Evolutionary conservation across 2,329 filamentous ascomycete genomes (phyloP), one percentile per base, ranked within the genome.

Genomic region (Biscogniauxia mediterranea): DNA sequence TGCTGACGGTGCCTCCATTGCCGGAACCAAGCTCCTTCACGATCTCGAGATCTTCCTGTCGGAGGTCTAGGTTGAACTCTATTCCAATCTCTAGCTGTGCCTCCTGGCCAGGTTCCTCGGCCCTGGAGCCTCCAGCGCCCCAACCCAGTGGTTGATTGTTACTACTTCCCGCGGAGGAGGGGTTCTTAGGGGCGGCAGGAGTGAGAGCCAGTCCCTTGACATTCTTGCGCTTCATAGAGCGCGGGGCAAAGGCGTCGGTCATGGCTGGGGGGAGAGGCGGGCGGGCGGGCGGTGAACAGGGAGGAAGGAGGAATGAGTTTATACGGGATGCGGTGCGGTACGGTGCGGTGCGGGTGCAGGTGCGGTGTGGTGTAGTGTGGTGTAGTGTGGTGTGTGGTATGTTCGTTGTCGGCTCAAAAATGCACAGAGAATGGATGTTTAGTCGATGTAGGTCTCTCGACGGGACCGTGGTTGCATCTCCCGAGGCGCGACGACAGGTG

Each of bases 211-310:
- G 89, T 46, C 93, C 94, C 81, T 98, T 98, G 78, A 96, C 90
- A 76, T 99, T 99, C 86, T 98, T 97, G 83, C 94, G 90, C 88
- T 97, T 98, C 89, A 99, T 90, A 64, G 95, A 96, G 78, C 86
- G 85, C 78, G 85, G 85, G 65, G 85, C 84, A 69, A 88, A 88
- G 38, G 79, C 73, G 71, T 88, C 86, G 70, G 83, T 83, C 87
- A 89, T 89, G 74, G 67, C 23, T 23, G n/a, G n/a, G n/a, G n/a
- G n/a, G n/a, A n/a, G n/a, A n/a, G n/a, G 2, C 23, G 23, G 23
- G 23, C 76, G 75, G 69, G 65, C 59, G 62, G 57, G 58, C 42
- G 63, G 49, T 58, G 54, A 56, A 51, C 32, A 46, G 46, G 54
- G 28, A 50, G 28, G 28, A 23, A 23, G 28, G 2, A 32, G 28